A percentile compares a stretch with the other conserved stretches of the same genome.
These are phyloP conservation scores for Populus tomentosa DNA, from an alignment of 441 rosid species.

Conservation along the genomic window DNA sequence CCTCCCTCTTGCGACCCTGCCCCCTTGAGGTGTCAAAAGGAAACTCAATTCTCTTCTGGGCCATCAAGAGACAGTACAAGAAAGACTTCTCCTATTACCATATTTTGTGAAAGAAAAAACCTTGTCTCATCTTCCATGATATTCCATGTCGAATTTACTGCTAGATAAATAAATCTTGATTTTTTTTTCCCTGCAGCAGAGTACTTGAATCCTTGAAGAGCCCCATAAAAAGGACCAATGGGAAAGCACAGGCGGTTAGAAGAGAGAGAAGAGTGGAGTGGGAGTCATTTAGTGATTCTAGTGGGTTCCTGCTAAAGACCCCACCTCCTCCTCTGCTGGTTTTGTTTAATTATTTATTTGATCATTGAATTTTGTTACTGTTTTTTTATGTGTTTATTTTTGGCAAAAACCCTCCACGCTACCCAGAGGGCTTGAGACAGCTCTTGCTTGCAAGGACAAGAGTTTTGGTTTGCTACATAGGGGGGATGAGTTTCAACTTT, in stretches of 20 bases:
- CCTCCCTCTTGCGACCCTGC: neutral
- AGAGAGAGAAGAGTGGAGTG: constrained; percentile 62
- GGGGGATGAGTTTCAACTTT: constrained; percentile 13
- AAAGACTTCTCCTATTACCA: constrained; percentile 1
- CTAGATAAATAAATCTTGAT: constrained; percentile 18
- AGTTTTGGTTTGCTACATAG: constrained; percentile 25
- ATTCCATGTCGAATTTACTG: constrained; percentile 19
- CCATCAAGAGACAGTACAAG: neutral
- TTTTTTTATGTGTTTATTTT: constrained; percentile 18
- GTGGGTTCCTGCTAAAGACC: constrained; percentile 59
- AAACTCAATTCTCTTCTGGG: constrained; percentile 2
- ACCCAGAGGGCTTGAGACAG: constrained; percentile 36
- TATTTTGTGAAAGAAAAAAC: constrained; percentile 17
- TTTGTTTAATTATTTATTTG: neutral
- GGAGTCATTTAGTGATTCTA: constrained; percentile 70
- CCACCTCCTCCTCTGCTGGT: constrained; percentile 24
- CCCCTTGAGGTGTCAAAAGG: constrained; percentile 24
- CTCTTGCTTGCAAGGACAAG: constrained; percentile 44
- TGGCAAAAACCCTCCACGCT: constrained; percentile 27
- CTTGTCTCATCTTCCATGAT: constrained; percentile 33
- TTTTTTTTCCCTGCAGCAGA: constrained; percentile 13
- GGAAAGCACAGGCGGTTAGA: constrained; percentile 80
- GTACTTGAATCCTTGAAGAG: constrained; percentile 35
- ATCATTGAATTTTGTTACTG: constrained; percentile 8
- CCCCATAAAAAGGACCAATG: constrained; percentile 57